Evolutionary conservation across 2,329 filamentous ascomycete species (phyloP), one percentile per base, ranked within the genome.

Genomic region (Diaporthe sp.): DNA sequence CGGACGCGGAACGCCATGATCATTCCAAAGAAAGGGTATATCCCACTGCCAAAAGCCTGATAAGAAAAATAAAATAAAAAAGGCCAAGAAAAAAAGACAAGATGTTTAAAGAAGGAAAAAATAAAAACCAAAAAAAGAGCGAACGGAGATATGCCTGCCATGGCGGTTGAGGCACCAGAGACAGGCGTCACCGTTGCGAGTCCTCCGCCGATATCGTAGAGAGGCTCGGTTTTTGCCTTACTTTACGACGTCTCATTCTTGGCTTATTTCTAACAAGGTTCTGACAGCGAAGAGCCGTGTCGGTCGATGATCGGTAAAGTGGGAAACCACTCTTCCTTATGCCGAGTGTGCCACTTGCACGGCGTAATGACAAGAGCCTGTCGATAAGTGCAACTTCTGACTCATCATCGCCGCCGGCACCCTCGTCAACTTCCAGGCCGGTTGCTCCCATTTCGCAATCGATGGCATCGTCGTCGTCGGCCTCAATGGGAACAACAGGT

Each of bases 251-350:
- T 76, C 79, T 82, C 83, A 84, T 84, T 31, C 83, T 80, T n/a
- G 82, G 82, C 53, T 78, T 79, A 74, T 76, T 83, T 53, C 78
- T 79, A 44, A 84, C 82, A 39, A 84, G 79, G 37, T 83, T 83
- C 9, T 78, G 76, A 72, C 82, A 84, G 37, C 81, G 80, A 72
- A 82, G 57, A 2, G 82, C 82, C 25, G 79, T 80, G 28, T 84
- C 83, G 3, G 79, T 78, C 10, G 82, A 81, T 34, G 80, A 76
- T 5, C 78, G 80, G 61, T 81, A 82, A 2, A 78, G 80, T 55
- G 83, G 77, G 15, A 78, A 73, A 5, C 80, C 71, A 57, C 31
- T 47, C 71, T 80, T 81, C 53, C 78, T 77, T 51, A 82, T 71
- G 72, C 79, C 79, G 10, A 76, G 73, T 25, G 80, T 77, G 1